Conservation (phyloP, 2,329 filamentous ascomycete genomes). For the Elsinoe ampelina region DNA sequence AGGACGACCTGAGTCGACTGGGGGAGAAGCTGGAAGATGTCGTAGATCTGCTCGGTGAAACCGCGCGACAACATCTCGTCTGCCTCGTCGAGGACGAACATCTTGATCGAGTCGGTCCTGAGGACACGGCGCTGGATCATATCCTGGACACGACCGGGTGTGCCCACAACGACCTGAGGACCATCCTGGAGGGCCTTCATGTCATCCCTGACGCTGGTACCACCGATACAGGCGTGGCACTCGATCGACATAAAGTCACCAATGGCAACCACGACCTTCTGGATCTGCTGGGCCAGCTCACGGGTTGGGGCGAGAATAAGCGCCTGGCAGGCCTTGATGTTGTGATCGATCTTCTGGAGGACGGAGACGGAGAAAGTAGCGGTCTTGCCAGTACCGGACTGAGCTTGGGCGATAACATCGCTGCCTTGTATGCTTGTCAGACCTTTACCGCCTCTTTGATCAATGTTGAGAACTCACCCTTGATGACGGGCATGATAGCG, state of each 20-base stretch:
- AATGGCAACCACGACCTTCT: constrained; percentile 97
- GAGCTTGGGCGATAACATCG: constrained; percentile 99
- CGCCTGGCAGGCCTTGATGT: constrained; percentile 91
- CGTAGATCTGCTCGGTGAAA: constrained; percentile 99
- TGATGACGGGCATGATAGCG: constrained; percentile 99
- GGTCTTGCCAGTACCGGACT: constrained; percentile 99
- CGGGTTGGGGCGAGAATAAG: constrained; percentile 95
- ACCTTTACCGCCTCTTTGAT: constrained; percentile 3
- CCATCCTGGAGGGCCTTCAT: constrained; percentile 96
- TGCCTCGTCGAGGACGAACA: constrained; percentile 98
- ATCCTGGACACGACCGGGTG: constrained; percentile 95
- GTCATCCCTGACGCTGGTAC: constrained; percentile 95
- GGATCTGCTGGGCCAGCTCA: constrained; percentile 98
- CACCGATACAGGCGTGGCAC: constrained; percentile 98
- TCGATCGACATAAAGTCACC: constrained; percentile 99
- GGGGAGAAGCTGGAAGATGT: constrained; percentile 98
- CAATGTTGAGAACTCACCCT: constrained; percentile 55
- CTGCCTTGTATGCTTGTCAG: constrained; percentile 51
- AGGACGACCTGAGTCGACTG: constrained; percentile 98
- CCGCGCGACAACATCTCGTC: constrained; percentile 99
- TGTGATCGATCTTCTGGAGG: constrained; percentile 95
- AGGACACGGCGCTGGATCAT: constrained; percentile 99
- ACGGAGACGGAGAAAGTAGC: constrained; percentile 99
- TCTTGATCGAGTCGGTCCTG: constrained; percentile 97
- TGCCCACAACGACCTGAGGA: constrained; percentile 94